Conservation (phyloP, 257 asterid genomes). For the Solanum pimpinellifolium region DNA sequence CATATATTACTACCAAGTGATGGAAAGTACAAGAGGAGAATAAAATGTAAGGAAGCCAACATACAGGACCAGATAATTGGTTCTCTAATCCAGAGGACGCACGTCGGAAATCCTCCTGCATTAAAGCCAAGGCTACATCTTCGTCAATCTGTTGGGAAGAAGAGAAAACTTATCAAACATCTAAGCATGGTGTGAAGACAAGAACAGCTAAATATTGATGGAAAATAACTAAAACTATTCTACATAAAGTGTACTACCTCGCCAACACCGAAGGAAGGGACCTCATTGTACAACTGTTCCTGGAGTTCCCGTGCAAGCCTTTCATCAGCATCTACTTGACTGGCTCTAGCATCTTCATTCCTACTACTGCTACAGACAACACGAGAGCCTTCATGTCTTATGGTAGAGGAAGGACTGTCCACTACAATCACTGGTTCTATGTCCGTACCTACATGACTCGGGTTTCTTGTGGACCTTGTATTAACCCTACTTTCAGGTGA, state of each 20-base stretch:
- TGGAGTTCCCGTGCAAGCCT: constrained; percentile 86
- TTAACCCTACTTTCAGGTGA: constrained; percentile 28
- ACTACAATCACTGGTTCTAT: constrained; percentile 33
- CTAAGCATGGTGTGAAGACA: not conserved
- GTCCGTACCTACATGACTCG: constrained; percentile 2
- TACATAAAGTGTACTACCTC: constrained; percentile 32
- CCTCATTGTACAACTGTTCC: constrained; percentile 75
- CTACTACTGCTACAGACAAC: not conserved
- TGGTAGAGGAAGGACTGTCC: constrained; percentile 45
- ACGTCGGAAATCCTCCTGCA: constrained; percentile 25
- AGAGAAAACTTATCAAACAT: not conserved
- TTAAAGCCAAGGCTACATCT: constrained; percentile 41
- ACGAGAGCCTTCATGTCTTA: constrained; percentile 16
- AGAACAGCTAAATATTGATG: not conserved
- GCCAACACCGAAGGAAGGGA: constrained; percentile 27
- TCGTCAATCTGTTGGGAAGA: constrained; percentile 42
- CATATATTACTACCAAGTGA: not conserved
- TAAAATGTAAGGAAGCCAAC: constrained; percentile 7
- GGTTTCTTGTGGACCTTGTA: constrained; percentile 12
- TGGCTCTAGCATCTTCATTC: constrained; percentile 38
- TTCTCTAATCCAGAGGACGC: constrained; percentile 25
- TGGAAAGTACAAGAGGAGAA: not conserved
- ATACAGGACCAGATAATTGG: constrained; percentile 30
- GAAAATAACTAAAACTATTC: not conserved
- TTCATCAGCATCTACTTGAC: constrained; percentile 90